Percentiles rank a stretch among this genome's conserved stretches.
These are phyloP conservation scores for Mortierella sp. DNA, from an alignment of 371 early-diverging fungal species.

Conservation along the genomic window DNA sequence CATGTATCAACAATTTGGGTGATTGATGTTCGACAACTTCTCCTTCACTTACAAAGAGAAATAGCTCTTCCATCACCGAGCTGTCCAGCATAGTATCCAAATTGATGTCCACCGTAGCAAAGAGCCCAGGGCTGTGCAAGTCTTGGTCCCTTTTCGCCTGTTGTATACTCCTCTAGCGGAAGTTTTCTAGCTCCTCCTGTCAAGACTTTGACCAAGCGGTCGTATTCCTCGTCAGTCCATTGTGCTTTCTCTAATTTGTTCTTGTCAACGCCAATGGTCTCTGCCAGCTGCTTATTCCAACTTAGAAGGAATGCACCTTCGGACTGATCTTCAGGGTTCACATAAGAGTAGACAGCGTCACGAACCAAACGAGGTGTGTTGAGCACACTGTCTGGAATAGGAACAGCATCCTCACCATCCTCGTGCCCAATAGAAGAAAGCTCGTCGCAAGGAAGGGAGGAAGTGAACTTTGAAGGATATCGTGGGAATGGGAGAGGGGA, in stretches of 20 bases:
- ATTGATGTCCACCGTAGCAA: constrained; percentile 93
- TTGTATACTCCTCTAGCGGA: not conserved
- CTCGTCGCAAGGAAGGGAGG: constrained; percentile 48
- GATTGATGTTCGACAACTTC: not conserved
- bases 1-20: not conserved
- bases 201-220: constrained; percentile 35
- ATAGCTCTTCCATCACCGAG: constrained; percentile 93
- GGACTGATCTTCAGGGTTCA: constrained; percentile 66
- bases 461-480: constrained; percentile 42
- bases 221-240: constrained; percentile 37
- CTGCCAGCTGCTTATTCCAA: constrained; percentile 48
- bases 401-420: constrained; percentile 20
- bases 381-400: constrained; percentile 40
- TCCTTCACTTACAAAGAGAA: constrained; percentile 70
- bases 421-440: constrained; percentile 28
- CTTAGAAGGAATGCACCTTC: constrained; percentile 31
- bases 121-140: constrained; percentile 85
- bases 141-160: constrained; percentile 20
- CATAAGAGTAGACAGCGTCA: constrained; percentile 70
- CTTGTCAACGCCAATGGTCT: constrained; percentile 22
- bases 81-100: constrained; percentile 80
- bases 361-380: constrained; percentile 67
- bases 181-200: constrained; percentile 31
- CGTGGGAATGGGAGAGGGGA: constrained; percentile 34
- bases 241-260: constrained; percentile 17